Conservation (phyloP, 2,329 filamentous ascomycete genomes). For the Microsporum ferrugineum region DNA sequence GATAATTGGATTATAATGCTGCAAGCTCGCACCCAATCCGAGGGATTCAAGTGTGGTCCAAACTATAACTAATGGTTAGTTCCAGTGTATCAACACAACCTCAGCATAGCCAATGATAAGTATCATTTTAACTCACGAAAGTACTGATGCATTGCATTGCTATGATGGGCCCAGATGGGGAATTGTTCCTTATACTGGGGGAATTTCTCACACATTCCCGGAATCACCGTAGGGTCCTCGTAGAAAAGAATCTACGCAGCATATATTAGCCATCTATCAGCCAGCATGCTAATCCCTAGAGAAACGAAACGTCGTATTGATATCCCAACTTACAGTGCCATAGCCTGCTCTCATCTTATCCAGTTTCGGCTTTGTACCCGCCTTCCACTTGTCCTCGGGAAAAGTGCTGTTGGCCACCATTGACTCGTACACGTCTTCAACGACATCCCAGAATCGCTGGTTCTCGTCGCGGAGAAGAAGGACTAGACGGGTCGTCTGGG, state of each 20-base stretch:
- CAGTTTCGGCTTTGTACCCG: conserved; percentile 35
- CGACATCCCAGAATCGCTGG: conserved; percentile 74
- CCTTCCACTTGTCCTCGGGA: conserved; percentile 46
- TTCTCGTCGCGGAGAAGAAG: conserved; percentile 74
- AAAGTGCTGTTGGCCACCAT: conserved; percentile 49
- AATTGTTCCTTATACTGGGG: conserved; percentile 69
- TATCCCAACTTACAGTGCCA: conserved; percentile 52
- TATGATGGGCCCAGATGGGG: conserved; percentile 63
- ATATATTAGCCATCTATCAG: not conserved
- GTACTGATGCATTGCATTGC: conserved; percentile 71
- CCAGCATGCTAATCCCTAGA: not conserved
- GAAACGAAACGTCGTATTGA: not conserved
- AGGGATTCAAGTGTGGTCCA: conserved; percentile 77
- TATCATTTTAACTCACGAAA: conserved; percentile 31
- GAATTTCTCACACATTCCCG: conserved; percentile 56
- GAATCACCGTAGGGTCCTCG: conserved; percentile 59
- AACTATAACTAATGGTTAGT: conserved; percentile 27
- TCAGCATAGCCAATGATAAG: not conserved
- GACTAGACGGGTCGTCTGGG: conserved; percentile 66
- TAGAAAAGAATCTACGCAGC: conserved; percentile 61
- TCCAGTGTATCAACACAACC: not conserved
- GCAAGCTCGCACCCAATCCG: conserved; percentile 75
- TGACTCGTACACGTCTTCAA: conserved; percentile 49
- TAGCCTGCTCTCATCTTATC: conserved; percentile 57
- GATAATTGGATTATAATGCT: conserved; percentile 86